Percentiles rank a stretch among this genome's conserved stretches.
Evolutionary conservation across 2,329 filamentous ascomycete genomes (phyloP).

Genomic region (Pleoardoris graminearum): DNA sequence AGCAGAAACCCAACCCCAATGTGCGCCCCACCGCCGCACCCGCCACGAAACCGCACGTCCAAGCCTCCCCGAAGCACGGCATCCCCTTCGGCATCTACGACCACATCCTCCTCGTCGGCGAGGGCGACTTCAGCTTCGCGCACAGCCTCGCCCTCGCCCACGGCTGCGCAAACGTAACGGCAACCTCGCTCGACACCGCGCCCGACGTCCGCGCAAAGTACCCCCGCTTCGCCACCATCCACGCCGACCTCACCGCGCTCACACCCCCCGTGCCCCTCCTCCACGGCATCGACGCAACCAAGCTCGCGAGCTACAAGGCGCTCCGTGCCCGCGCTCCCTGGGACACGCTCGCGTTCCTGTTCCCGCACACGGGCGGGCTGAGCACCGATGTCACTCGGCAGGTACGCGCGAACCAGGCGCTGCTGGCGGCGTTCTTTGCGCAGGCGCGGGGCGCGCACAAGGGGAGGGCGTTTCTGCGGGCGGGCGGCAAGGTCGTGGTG

Average conservation of each 20-base stretch:
- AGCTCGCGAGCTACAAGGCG: conserved; percentile 41
- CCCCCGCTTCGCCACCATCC: conserved; percentile 54
- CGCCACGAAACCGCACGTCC: conserved; percentile 21
- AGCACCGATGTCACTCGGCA: conserved; percentile 93
- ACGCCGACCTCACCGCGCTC: conserved; percentile 24
- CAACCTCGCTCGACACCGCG: conserved; percentile 67
- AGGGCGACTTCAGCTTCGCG: conserved; percentile 79
- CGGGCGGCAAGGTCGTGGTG: conserved; percentile 68
- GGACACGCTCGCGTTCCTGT: conserved; percentile 90
- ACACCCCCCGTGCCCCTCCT: conserved; percentile 41
- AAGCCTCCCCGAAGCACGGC: conserved; percentile 50
- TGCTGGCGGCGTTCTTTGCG: conserved; percentile 40
- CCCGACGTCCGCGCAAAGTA: conserved; percentile 57
- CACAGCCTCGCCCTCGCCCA: conserved; percentile 68
- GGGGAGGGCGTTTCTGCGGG: conserved; percentile 48
- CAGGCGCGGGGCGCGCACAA: conserved; percentile 22
- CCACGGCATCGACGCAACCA: conserved; percentile 70
- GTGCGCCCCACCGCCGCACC: conserved; percentile 13
- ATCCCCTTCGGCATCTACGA: conserved; percentile 71
- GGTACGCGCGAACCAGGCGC: conserved; percentile 73
- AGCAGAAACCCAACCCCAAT: conserved; percentile 17
- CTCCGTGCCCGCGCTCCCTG: conserved; percentile 50
- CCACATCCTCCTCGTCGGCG: conserved; percentile 74
- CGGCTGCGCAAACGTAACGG: conserved; percentile 67
- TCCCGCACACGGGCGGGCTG: conserved; percentile 92